phyloP scores from a whole-genome alignment of 768 basidiomycete genomes.

The Macrolepiota albuminosa region DNA sequence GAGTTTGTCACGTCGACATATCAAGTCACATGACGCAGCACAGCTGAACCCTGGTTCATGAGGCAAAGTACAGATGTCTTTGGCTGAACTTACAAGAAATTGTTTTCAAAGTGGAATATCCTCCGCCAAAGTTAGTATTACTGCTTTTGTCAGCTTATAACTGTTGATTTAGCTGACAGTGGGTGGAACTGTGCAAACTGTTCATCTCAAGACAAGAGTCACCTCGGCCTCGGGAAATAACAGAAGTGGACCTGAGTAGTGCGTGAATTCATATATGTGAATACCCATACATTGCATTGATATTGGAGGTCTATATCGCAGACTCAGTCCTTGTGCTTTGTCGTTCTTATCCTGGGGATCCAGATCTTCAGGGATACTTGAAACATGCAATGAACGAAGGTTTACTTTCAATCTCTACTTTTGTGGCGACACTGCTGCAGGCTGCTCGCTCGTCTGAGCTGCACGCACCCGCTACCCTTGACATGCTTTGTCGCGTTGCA shows the following conservation, averaged over 20 bases:
- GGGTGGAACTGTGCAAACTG: conserved; percentile 61
- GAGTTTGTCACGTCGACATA: not conserved
- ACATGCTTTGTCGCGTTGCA: conserved; percentile 63
- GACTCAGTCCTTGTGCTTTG: conserved; percentile 69
- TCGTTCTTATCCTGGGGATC: conserved; percentile 65
- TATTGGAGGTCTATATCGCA: conserved; percentile 21
- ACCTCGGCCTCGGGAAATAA: conserved; percentile 33
- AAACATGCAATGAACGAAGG: conserved; percentile 52
- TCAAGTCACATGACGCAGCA: conserved; percentile 3
- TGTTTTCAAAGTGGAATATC: conserved; percentile 69
- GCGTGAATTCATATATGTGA: conserved; percentile 18
- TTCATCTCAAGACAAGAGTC: conserved; percentile 46
- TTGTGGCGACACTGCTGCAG: conserved; percentile 62
- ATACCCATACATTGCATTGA: not conserved
- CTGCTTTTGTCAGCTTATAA: not conserved
- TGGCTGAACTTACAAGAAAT: conserved; percentile 67
- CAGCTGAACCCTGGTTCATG: not conserved
- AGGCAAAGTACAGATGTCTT: conserved; percentile 42
- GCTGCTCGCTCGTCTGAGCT: conserved; percentile 62
- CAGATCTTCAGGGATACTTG: conserved; percentile 62
- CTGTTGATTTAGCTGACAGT: conserved; percentile 34
- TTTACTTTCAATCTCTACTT: conserved; percentile 52
- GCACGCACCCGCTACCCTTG: conserved; percentile 61
- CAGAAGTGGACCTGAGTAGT: conserved; percentile 64
- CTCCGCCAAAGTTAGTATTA: conserved; percentile 49